Base-by-base conservation (phyloP, 1,284 basidiomycete genomes). In the Cryptococcus sp. region DNA sequence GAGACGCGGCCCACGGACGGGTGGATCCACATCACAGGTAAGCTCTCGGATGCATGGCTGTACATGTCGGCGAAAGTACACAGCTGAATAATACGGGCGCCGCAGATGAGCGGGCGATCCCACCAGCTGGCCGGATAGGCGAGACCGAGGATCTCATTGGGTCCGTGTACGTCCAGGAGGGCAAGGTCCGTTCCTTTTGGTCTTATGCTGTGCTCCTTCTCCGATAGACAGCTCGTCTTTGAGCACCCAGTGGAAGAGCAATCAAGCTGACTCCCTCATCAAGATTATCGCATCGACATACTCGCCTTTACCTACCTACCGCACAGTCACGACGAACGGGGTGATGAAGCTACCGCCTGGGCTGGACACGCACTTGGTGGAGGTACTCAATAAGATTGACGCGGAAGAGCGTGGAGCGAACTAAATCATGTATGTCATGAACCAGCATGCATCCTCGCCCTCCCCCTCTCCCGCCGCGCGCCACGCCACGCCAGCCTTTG, bases 111-210 rank as follows among this genome's bases (percentile, higher is more conserved):
- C 61, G 77, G 46, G 70, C 70, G 8, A 46, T 75, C 0, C 75
- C 77, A 1, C 75, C 75, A 1, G 67, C 71, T 15, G 75, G 75
- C 4, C 63, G 77, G n/a, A 75, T 77, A 49, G 74, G 73, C 18
- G 75, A 77, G 60, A 68, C 73, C 1, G 75, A 78, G 56, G 77
- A 78, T 60, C 61, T 77, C n/a, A 72, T 78, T 9, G 75, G 67
- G 6, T 69, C 64, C 13, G 68, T 78, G 9, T 77, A 75, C 51
- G 75, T 78, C 3, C 57, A 75, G 60, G 66, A 69, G 21, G 72
- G 72, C 46, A 74, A 77, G 59, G 73, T 77, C 39, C 9, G 18
- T 69, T 64, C 4, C n/a, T n/a, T 5, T 4, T 38, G 43, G 35
- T 24, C 21, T 50, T 35, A 7, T 50, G n/a, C 36, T 6, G 8